Percentiles rank a stretch among this genome's conserved stretches.
These are phyloP conservation scores for Claviceps sp. DNA, from an alignment of 2,329 filamentous ascomycete genomes.

Conservation along the genomic window DNA sequence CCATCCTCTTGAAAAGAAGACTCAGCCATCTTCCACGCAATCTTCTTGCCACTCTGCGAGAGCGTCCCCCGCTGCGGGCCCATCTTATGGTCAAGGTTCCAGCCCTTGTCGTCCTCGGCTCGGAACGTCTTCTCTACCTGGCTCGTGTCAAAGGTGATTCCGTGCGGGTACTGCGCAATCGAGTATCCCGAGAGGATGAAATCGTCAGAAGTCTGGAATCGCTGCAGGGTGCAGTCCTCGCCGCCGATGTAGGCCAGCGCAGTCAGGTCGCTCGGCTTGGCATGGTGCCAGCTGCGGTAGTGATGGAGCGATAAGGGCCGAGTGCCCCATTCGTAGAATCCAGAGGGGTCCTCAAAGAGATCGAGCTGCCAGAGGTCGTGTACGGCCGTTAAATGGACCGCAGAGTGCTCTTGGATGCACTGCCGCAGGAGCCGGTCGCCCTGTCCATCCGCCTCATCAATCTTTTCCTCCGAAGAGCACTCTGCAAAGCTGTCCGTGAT, in stretches of 20 bases:
- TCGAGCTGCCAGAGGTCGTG: conserved; percentile 48
- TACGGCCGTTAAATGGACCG: conserved; percentile 39
- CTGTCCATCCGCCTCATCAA: background rate
- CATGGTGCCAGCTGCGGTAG: conserved; percentile 47
- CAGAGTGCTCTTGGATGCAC: conserved; percentile 48
- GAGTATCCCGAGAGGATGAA: conserved; percentile 46
- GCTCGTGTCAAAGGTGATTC: conserved; percentile 32
- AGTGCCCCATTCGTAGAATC: conserved; percentile 48
- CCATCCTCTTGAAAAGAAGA: conserved; percentile 30
- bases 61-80: conserved; percentile 33
- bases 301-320: conserved; percentile 48
- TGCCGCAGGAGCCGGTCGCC: conserved; percentile 5
- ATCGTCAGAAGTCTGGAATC: conserved; percentile 40
- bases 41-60: conserved; percentile 33
- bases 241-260: conserved; percentile 31
- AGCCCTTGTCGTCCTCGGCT: conserved; percentile 30
- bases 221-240: conserved; percentile 43
- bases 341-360: conserved; percentile 43
- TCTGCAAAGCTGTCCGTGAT: conserved; percentile 28
- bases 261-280: conserved; percentile 38
- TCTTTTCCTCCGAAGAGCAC: conserved; percentile 26
- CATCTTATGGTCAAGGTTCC: conserved; percentile 35
- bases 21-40: conserved; percentile 39
- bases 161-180: conserved; percentile 39
- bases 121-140: conserved; percentile 40